These are phyloP conservation scores for Teunomyces barrocoloradensis DNA, from an alignment of 805 yeast species.

Conservation along the genomic window DNA sequence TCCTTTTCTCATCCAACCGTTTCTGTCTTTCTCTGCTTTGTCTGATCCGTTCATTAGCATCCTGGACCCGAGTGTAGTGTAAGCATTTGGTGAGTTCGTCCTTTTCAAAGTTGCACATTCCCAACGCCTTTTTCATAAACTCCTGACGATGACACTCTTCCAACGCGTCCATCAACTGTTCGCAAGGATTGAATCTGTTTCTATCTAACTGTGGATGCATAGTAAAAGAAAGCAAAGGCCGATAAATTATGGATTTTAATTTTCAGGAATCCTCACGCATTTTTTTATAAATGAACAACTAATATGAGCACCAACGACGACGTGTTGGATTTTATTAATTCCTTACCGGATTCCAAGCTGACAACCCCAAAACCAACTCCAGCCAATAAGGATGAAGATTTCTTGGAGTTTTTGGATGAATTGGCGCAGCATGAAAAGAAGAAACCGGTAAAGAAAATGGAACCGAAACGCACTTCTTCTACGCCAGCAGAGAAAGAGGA, in stretches of 20 bases:
- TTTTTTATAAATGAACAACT: neutral
- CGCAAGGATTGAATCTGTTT: slow-evolving; percentile 55
- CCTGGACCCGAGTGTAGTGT: slow-evolving; percentile 67
- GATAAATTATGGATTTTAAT: neutral
- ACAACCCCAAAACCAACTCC: slow-evolving; percentile 30
- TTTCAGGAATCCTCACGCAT: no score
- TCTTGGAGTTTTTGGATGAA: slow-evolving; percentile 62
- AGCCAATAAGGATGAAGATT: slow-evolving; percentile 46
- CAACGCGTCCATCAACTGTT: slow-evolving; percentile 77
- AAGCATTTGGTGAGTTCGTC: slow-evolving; percentile 77
- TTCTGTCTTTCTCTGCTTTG: slow-evolving; percentile 57
- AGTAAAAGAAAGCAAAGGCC: neutral
- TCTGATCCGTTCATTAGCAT: slow-evolving; percentile 54
- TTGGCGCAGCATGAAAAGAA: slow-evolving; percentile 61
- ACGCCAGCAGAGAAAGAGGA: neutral
- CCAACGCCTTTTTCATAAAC: slow-evolving; percentile 67
- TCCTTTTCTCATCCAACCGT: slow-evolving; percentile 54
- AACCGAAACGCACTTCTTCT: slow-evolving; percentile 18
- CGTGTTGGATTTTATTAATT: slow-evolving; percentile 75
- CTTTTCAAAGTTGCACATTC: slow-evolving; percentile 81
- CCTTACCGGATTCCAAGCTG: slow-evolving; percentile 63
- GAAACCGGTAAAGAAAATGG: slow-evolving; percentile 28
- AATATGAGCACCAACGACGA: slow-evolving; percentile 54
- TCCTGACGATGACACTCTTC: slow-evolving; percentile 83
- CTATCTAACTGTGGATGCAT: slow-evolving; percentile 49